Base-by-base conservation (phyloP, 768 basidiomycete species). In the Naganishia vaughanmartiniae region DNA sequence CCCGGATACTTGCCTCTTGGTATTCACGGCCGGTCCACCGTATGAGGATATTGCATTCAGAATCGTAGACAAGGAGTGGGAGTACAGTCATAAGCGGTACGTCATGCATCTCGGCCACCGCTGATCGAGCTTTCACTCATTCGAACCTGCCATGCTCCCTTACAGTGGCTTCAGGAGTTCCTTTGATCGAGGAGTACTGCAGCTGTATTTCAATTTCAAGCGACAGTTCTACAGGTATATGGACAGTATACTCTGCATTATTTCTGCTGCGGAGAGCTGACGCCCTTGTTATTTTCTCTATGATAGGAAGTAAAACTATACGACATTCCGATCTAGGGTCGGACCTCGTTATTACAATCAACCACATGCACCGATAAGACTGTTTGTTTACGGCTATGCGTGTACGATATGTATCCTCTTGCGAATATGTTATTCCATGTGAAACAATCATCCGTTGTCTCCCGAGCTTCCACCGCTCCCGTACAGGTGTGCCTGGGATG, bases 21-120 rank as follows among this genome's bases (percentile, higher is more conserved):
- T 93, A 76, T 99, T 99, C 83, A 92, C 88, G 74, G 92, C 96
- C 34, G 96, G 96, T 10, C 94, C 95, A 65, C 95, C 95, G 0
- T 99, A 99, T 79, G 95, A 99, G 82, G 96, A 98, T 74, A 94
- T 98, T 72, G 96, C 96, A 10, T 99, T 99, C 84, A 87, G 92
- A 71, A 95, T 99, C 72, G 95, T 99, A 70, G 92, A 96, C 76
- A 87, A 92, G 66, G 93, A 96, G 81, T 99, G 96, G 96, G 96
- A 98, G 76, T 95, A 91, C 81, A 94, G 92, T 46, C 94, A 98
- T 78, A 96, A 95, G 84, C 87, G 92, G 92, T 91, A 79, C 66
- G 83, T 71, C 34, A 28, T 56, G 72, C 33, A 9, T 31, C 2
- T 6, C 24, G 2, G 1, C 4, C 34, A 9, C 21, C 14, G 21